Percentiles rank a stretch among this genome's conserved stretches.
Conservation (phyloP, 495 filamentous ascomycete genomes). For the Neurospora intermedia region DNA sequence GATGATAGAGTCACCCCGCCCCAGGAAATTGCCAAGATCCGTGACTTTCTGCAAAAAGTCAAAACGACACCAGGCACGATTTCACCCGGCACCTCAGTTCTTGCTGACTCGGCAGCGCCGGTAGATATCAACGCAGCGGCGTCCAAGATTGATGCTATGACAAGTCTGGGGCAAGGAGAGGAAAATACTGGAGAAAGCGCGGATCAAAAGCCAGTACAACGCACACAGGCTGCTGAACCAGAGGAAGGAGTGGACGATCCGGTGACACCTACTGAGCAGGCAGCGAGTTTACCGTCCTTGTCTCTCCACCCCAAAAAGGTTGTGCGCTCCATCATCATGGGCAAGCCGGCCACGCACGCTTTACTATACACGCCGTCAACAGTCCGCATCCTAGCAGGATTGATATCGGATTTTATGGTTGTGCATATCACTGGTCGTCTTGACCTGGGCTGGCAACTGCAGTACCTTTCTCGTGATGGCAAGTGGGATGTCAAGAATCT, state of each 20-base stretch:
- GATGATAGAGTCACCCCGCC: conserved; percentile 64
- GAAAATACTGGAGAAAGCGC: neutral
- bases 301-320: conserved; percentile 34
- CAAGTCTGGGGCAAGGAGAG: neutral
- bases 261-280: conserved; percentile 28
- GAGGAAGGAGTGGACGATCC: conserved; percentile 37
- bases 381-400: conserved; percentile 63
- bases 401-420: conserved; percentile 73
- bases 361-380: conserved; percentile 71
- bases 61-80: neutral
- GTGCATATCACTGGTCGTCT: conserved; percentile 66
- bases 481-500: conserved; percentile 99
- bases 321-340: conserved; percentile 62
- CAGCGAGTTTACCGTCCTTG: conserved; percentile 29
- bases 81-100: neutral
- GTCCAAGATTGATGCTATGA: neutral
- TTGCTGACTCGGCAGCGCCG: conserved; percentile 35
- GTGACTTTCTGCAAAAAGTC: conserved; percentile 13
- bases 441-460: conserved; percentile 79
- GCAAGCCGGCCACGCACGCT: conserved; percentile 70
- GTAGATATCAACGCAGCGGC: conserved; percentile 20
- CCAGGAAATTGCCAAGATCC: conserved; percentile 58
- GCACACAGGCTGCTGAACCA: neutral
- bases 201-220: neutral
- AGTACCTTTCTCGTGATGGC: conserved; percentile 71